Evolutionary conservation across 331 rosid species (phyloP).

Genomic region (Quercus tomentella): DNA sequence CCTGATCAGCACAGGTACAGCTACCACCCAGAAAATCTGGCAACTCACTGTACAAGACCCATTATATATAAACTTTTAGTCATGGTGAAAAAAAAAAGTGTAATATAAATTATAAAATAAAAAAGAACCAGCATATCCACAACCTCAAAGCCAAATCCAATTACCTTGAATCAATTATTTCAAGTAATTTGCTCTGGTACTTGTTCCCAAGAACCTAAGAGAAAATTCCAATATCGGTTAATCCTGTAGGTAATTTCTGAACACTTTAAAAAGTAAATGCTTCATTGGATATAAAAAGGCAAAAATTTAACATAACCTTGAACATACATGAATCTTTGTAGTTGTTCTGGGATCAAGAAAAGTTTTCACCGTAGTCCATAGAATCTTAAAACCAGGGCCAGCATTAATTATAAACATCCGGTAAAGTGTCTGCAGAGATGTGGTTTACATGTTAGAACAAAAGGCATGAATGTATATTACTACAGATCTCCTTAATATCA

Average conservation of each 20-base stretch:
- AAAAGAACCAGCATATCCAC: constrained; percentile 7
- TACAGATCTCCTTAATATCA: constrained; percentile 14
- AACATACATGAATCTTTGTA: constrained; percentile 72
- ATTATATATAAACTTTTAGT: constrained; percentile 3
- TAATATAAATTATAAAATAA: background rate
- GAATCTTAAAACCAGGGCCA: constrained; percentile 78
- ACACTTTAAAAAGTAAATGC: constrained; percentile 5
- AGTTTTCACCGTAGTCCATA: constrained; percentile 73
- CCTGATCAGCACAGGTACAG: constrained; percentile 71
- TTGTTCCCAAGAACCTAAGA: constrained; percentile 76
- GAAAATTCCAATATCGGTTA: constrained; percentile 24
- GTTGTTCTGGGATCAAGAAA: constrained; percentile 79
- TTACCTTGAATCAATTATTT: constrained; percentile 71
- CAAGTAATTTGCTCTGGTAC: constrained; percentile 71
- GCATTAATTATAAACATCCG: constrained; percentile 84
- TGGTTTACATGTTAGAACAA: constrained; percentile 12
- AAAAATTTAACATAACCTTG: background rate
- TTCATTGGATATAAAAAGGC: background rate
- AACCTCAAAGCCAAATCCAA: constrained; percentile 5
- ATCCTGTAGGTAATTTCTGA: background rate
- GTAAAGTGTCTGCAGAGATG: constrained; percentile 57
- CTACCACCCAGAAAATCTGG: constrained; percentile 85
- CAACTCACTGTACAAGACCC: constrained; percentile 63
- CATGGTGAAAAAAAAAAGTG: background rate
- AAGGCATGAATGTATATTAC: background rate